These are phyloP conservation scores for Leishmania guyanensis DNA, from an alignment of 208 protist species.

Conservation along the genomic window DNA sequence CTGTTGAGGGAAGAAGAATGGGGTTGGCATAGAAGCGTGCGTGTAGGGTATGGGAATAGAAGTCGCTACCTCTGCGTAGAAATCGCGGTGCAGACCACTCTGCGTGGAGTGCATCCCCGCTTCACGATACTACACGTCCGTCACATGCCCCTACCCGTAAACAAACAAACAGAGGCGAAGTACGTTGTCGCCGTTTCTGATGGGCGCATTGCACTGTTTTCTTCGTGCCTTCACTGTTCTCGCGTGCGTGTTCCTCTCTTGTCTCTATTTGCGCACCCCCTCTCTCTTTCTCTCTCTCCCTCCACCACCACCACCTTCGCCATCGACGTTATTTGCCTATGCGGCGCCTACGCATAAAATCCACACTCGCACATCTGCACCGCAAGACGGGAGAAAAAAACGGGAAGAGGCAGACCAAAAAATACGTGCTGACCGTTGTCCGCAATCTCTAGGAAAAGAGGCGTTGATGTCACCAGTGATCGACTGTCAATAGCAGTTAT, in stretches of 20 bases:
- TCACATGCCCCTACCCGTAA: too few species aligned
- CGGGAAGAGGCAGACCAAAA: not conserved
- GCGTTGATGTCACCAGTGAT: not conserved
- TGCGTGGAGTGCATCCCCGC: not conserved
- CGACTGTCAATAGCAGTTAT: not conserved
- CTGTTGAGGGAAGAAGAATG: not conserved
- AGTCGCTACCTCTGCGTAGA: not conserved
- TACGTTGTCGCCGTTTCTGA: not conserved
- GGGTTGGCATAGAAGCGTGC: not conserved
- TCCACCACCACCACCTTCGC: not conserved
- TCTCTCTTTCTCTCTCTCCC: not conserved
- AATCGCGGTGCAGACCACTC: too few species aligned
- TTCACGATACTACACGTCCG: not conserved
- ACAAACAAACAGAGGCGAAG: not conserved
- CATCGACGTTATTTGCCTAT: not conserved
- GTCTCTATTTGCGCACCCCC: too few species aligned
- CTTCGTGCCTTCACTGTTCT: not conserved
- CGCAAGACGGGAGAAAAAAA: not conserved
- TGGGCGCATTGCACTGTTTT: not conserved
- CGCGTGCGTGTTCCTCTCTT: not conserved
- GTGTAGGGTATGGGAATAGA: not conserved
- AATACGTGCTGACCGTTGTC: not conserved
- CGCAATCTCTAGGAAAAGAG: not conserved
- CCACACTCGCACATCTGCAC: not conserved
- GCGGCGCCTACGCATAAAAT: not conserved